These are phyloP conservation scores for Termitomyces sp. DNA, from an alignment of 768 basidiomycete species.

Conservation along the genomic window DNA sequence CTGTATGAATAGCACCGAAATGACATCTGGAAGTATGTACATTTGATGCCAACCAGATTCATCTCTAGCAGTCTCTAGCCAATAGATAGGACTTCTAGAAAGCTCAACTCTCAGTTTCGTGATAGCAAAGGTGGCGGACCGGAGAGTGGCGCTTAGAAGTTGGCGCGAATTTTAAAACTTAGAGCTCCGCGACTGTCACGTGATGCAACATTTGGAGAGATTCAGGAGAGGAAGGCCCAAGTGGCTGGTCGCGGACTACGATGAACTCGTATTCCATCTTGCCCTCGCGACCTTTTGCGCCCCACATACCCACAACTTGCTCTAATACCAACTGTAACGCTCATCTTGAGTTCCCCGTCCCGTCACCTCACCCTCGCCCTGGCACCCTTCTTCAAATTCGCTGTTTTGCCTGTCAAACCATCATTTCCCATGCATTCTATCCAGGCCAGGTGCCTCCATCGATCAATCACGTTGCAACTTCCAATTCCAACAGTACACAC, in stretches of 20 bases:
- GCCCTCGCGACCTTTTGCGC: slow-evolving; percentile 63
- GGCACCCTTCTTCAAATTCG: slow-evolving; percentile 62
- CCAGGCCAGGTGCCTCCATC: slow-evolving; percentile 52
- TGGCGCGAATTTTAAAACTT: no score
- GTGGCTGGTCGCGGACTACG: neutral
- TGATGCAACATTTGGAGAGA: neutral
- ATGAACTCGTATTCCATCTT: slow-evolving; percentile 54
- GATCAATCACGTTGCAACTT: slow-evolving; percentile 6
- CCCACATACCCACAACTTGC: slow-evolving; percentile 68
- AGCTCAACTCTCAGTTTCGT: no score
- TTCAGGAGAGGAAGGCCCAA: neutral
- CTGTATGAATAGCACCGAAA: neutral
- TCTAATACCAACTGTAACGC: slow-evolving; percentile 46
- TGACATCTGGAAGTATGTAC: no score
- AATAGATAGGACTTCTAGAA: no score
- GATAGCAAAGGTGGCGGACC: neutral
- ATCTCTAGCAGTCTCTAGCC: no score
- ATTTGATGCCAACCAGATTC: no score
- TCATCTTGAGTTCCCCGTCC: slow-evolving; percentile 68
- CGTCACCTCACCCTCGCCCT: slow-evolving; percentile 52
- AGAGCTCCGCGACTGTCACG: neutral
- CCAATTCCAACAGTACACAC: slow-evolving; percentile 18
- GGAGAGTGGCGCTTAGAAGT: neutral
- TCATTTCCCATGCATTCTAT: slow-evolving; percentile 67
- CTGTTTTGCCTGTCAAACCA: slow-evolving; percentile 65